Base-by-base conservation (phyloP, 768 basidiomycete genomes). In the Favolaschia claudopus region DNA sequence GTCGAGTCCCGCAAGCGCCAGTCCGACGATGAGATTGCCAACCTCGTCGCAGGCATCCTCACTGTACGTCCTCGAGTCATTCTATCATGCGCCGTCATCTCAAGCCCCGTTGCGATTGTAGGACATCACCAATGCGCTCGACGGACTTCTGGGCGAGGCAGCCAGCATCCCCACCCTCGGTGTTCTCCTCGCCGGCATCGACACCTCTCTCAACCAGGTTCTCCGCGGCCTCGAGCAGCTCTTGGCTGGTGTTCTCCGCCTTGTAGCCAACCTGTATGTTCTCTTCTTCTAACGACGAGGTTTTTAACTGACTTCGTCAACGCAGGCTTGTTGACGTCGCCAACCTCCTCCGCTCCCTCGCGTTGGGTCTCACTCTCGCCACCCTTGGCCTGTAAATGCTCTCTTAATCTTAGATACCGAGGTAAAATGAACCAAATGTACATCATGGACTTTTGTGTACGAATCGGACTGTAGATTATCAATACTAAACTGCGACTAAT, bases 291-390 rank as follows among this genome's bases (percentile, higher is more conserved):
- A n/a, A n/a, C n/a, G n/a, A n/a, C 67, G 27, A 62, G 70, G 64
- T 75, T 47, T 47, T 33, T 33, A 47, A 22, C 46, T n/a, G n/a
- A n/a, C n/a, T n/a, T n/a, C n/a, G n/a, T 73, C 6, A 73, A 71
- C 12, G 76, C 37, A 49, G 48, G 34, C 48, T 49, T 37, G 34
- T 49, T 29, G 24, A n/a, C 24, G 48, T 49, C 34, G 48, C 48
- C 34, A 27, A 17, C 48, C 32, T 49, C 34, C 34, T 49, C 24
- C 25, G 29, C 4, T 48, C 47, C 20, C 20, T 48, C 47, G 47
- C 22, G 33, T 24, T 48, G 22, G 47, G 33, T 34, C 47, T 48
- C 22, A 14, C 25, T 34, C 47, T 48, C 19, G 12, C 37, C 33
- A 33, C 31, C 34, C 20, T n/a, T n/a, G n/a, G n/a, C n/a, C n/a